Evolutionary conservation across 208 protist genomes (phyloP).

Genomic region (Acanthamoeba sp.): DNA sequence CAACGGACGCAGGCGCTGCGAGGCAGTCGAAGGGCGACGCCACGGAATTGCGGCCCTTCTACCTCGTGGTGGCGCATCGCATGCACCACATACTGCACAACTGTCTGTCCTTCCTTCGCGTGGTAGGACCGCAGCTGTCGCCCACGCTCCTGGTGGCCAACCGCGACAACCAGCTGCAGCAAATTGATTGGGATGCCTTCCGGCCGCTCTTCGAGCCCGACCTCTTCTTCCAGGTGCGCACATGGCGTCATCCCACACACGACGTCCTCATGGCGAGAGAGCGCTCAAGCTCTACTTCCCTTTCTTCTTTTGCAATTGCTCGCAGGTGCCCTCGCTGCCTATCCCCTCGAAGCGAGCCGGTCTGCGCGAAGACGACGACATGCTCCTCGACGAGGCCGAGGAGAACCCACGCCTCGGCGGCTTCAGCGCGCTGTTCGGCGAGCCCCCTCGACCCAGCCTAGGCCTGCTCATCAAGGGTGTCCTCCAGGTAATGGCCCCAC

Average conservation of each 20-base stretch:
- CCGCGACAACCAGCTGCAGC: not conserved
- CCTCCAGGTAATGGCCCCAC: not conserved
- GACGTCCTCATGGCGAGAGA: no score
- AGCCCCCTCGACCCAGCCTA: not conserved
- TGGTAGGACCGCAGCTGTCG: not conserved
- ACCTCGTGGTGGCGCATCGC: conserved; percentile 32
- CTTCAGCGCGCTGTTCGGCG: not conserved
- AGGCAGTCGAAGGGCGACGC: not conserved
- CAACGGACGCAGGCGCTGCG: not conserved
- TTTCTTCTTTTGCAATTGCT: no score
- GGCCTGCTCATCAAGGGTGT: conserved; percentile 1
- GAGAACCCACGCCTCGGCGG: not conserved
- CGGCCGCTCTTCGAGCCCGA: conserved; percentile 13
- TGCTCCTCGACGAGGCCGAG: not conserved
- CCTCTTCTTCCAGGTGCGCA: conserved; percentile 20
- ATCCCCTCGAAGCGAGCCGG: not conserved
- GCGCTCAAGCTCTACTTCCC: no score
- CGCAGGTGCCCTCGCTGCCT: not conserved
- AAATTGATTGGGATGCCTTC: conserved; percentile 45
- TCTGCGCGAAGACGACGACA: not conserved
- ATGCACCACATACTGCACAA: conserved; percentile 64
- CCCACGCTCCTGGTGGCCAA: not conserved
- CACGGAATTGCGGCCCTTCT: conserved; percentile 38
- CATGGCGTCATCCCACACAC: not conserved
- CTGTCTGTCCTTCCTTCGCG: conserved; percentile 58